Base-by-base conservation (phyloP, 345 rosid species). In the Iberis pinnata region DNA sequence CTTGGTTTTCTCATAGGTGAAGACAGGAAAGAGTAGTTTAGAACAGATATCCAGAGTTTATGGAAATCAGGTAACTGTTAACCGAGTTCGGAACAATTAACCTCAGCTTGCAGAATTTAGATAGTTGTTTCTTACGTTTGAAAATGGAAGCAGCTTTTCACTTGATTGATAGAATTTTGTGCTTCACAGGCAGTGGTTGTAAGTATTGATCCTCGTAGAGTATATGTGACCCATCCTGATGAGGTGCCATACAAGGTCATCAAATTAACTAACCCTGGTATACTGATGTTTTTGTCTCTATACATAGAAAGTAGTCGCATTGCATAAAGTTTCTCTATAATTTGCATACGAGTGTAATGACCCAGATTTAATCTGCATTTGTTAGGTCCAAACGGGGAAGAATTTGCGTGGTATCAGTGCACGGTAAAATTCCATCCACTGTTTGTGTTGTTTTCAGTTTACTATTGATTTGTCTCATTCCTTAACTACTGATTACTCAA, bases 401-500 rank as follows among this genome's bases (percentile, higher is more conserved):
- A 83, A 65, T 85, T 78, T 68, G 99, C 95, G 3, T 92, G 97
- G 99, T 92, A 88, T 66, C 97, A 92, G 78, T 92, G 99, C 70
- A 92, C 90, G 67, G 99, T 92, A 81, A 48, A 79, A 25, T 43
- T 56, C 38, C 60, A 40, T 32, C 47, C 50, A 41, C 19, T 38
- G 38, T 38, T 67, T 24, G n/a, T 18, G 9, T 32, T 17, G 29
- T 37, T 14, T 19, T 44, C 10, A 12, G 19, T 29, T 56, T 22
- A 22, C 6, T 22, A 22, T 6, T 22, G 25, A 22, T 22, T 18
- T 32, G 40, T 11, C 31, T 38, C 43, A 45, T 58, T 37, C n/a
- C 31, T 31, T 46, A 44, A 40, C 53, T 40, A 35, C 9, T 32
- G 58, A 48, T 45, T 56, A 63, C 14, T 73, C 19, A 31, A 16